Evolutionary conservation across 225 moss, liverwort and hornwort species (phyloP), one percentile per base, ranked within the genome.

Genomic region (Ulota crispa): DNA sequence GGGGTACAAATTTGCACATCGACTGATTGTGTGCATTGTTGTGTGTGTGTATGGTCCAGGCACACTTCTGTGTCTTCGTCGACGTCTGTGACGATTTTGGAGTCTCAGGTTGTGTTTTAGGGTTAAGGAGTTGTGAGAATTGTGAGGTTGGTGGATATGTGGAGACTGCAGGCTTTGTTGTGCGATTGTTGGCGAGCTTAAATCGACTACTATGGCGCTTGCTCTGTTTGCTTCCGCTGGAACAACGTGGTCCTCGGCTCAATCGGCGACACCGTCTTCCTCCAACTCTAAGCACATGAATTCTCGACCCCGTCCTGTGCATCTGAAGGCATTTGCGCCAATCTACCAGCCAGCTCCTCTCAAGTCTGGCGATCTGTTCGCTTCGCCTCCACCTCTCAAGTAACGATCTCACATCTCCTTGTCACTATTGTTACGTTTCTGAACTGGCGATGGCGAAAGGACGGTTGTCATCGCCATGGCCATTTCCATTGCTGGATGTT

Each of bases 281-380:
- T 32, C 80, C 16, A 87, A 64, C 69, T 28, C 82, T 0, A 86
- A 71, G 31, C 81, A 37, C 1, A 85, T 85, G 85, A 81, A 57
- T 80, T 76, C 79, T 19, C 83, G 87, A 26, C 87, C 89, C 55
- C 89, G 89, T 12, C 85, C 87, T 21, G 85, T 89, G 2, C 89
- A 85, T 43, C 36, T 87, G 39, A 89, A 89, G 81, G 89, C 89
- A 39, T 87, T 89, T 76, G 89, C 89, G 15, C 89, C 89, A 2
- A 89, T 89, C 36, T 85, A 85, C 53, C 89, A 83, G 66, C 80
- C 89, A 55, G 66, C 67, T 73, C 66, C 69, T 57, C 72, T 89
- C 28, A 83, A 87, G 64, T 57, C 89, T 7, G 68, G 77, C 43
- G 70, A 63, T 21, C 78, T 78, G 19, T 31, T 83, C 62, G 68